Evolutionary conservation across 225 moss, liverwort and hornwort species (phyloP), one percentile per base, ranked within the genome.

Genomic region (Anthoceros angustus): DNA sequence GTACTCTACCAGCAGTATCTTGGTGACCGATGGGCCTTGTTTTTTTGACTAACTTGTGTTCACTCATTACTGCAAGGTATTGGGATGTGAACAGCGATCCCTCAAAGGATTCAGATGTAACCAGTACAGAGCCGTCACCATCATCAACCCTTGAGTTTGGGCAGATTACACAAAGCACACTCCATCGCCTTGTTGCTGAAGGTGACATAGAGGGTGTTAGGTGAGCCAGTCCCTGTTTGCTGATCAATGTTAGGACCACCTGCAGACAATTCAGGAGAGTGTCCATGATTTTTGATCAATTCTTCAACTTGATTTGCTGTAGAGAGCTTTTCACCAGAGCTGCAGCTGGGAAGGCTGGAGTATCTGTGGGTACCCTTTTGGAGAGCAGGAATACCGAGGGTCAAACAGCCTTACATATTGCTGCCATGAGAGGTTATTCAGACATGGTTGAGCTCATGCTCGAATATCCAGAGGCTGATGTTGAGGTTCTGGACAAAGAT

Each of bases 401-500:
- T 39, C 80, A 80, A 80, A 80, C 80, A 21, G 73, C 80, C 5
- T 42, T 80, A 41, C 80, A 80, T 55, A 76, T 80, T 41, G 80
- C 80, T 61, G 74, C 76, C 16, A 80, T 80, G 80, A 76, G 80
- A 64, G 80, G 80, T 41, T 80, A 80, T 67, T 65, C 76, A 40
- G 80, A 80, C 40, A 71, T 80, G 55, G 80, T 80, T 25, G 80
- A 80, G 65, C 38, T 76, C 20, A 80, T 80, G 20, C 66, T 80
- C n/a, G 70, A 80, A 23, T 76, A 74, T 63, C 77, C 74, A 42
- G 74, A 80, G 64, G 80, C 80, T 39, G 80, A 80, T 68, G 77
- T 77, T 42, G 80, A 80, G 72, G 80, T 77, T 10, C 42, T 80
- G 41, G 80, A 80, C 64, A 80, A 80, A 74, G 76, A 80, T 68